Conservation (phyloP, 2,329 filamentous ascomycete species). For the Tolypocladium album region DNA sequence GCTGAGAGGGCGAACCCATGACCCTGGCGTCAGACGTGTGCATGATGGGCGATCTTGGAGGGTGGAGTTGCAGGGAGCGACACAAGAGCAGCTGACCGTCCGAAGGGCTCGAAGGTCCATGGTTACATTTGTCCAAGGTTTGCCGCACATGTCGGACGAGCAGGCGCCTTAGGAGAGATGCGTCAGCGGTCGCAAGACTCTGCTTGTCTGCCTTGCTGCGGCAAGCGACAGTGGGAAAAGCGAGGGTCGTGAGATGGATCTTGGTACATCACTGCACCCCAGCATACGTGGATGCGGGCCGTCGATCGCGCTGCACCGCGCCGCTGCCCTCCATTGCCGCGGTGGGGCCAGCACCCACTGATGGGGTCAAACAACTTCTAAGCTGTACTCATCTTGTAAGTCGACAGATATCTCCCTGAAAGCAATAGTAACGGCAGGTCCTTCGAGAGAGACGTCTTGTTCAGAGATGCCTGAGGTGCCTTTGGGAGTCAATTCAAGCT, state of each 20-base stretch:
- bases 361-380: neutral
- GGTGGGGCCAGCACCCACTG: neutral
- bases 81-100: neutral
- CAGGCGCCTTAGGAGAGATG: neutral
- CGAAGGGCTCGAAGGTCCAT: neutral
- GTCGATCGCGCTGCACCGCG: neutral
- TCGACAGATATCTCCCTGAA: neutral
- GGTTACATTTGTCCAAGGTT: neutral
- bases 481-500: neutral
- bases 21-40: neutral
- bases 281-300: neutral
- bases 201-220: neutral
- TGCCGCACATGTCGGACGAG: neutral
- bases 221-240: neutral
- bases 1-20: neutral
- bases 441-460: neutral
- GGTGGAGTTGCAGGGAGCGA: neutral
- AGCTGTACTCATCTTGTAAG: neutral
- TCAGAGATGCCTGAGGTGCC: too few species aligned
- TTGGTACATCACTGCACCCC: neutral
- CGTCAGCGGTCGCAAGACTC: neutral
- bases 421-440: neutral
- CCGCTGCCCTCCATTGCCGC: neutral
- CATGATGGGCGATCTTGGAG: neutral
- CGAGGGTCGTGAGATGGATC: neutral